Evolutionary conservation across 2,329 filamentous ascomycete genomes (phyloP).

Genomic region (Colletotrichum sp.): DNA sequence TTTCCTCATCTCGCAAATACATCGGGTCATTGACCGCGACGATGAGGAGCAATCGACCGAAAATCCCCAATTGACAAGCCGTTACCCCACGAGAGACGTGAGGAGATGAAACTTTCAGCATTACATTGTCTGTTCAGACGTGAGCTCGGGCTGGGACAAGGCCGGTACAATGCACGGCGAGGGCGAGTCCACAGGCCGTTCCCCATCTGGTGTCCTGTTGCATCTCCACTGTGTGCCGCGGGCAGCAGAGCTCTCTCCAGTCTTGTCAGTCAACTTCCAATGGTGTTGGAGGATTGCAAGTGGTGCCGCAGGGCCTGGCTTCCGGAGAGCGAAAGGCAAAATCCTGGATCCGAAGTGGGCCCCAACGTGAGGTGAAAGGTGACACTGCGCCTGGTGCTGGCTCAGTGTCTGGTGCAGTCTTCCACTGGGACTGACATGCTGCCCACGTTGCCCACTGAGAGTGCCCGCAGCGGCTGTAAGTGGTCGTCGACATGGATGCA

Average conservation of each 20-base stretch:
- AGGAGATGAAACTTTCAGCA: neutral
- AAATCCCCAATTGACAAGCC: neutral
- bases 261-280: neutral
- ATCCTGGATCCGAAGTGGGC: slow-evolving; percentile 16
- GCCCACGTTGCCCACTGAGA: neutral
- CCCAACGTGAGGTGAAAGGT: neutral
- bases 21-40: neutral
- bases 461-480: slow-evolving; percentile 6
- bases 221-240: neutral
- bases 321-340: neutral
- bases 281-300: neutral
- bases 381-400: neutral
- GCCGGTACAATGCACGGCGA: neutral
- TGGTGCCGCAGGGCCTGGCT: slow-evolving; percentile 8
- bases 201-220: neutral
- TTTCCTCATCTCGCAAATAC: neutral
- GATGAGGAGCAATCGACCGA: neutral
- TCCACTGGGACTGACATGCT: neutral
- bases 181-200: neutral
- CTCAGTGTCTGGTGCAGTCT: neutral
- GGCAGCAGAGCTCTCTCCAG: neutral
- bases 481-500: neutral
- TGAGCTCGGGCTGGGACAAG: slow-evolving; percentile 7
- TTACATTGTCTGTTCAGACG: slow-evolving; percentile 8
- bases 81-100: slow-evolving; percentile 2